phyloP scores from a whole-genome alignment of 225 moss, liverwort and hornwort species.

The Physcomitrium patens region DNA sequence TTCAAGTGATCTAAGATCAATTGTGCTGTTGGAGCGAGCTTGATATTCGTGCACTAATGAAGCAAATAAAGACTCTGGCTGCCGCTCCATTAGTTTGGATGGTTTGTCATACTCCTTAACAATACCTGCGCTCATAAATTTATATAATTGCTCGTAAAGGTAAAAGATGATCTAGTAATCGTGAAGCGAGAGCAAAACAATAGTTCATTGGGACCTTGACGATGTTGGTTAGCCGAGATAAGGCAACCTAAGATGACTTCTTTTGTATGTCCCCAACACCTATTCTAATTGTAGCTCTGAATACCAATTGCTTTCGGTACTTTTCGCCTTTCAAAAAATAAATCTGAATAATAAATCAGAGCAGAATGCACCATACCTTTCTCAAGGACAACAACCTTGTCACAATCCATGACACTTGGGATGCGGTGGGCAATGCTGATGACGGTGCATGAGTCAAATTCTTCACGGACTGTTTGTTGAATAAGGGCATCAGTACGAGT shows the following conservation, averaged over 20 bases:
- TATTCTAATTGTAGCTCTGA: not conserved
- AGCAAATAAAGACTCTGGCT: constrained; percentile 53
- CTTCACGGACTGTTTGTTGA: constrained; percentile 66
- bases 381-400: constrained; percentile 84
- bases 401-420: constrained; percentile 86
- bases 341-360: not conserved
- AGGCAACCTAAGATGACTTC: not conserved
- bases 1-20: constrained; percentile 34
- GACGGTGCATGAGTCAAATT: constrained; percentile 73
- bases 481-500: constrained; percentile 77
- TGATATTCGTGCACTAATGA: constrained; percentile 52
- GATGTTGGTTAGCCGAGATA: not conserved
- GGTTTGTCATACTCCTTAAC: constrained; percentile 59
- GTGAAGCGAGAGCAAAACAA: not conserved
- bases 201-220: not conserved
- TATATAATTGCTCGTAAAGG: not conserved
- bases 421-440: constrained; percentile 94
- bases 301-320: not conserved
- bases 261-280: not conserved
- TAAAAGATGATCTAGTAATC: not conserved
- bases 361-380: constrained; percentile 37
- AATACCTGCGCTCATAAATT: constrained; percentile 31
- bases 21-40: constrained; percentile 39
- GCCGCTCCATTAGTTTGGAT: constrained; percentile 32
- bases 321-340: not conserved